phyloP scores from a whole-genome alignment of 163 green algal species.

The Scenedesmus sp. region DNA sequence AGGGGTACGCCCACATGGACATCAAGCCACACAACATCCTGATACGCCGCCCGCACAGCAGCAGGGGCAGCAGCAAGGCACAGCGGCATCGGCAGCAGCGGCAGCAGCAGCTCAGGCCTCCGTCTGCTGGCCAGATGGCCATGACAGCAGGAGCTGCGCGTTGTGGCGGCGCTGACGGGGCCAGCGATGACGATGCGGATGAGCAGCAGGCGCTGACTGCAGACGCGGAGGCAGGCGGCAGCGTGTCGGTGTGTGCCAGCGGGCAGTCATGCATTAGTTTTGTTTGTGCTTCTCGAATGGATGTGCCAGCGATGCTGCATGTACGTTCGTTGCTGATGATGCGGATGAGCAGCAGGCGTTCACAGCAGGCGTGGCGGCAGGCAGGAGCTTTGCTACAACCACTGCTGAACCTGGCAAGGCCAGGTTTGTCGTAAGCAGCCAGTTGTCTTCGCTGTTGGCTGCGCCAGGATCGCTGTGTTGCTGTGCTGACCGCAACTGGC shows the following conservation, averaged over 20 bases:
- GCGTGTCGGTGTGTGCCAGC: no score
- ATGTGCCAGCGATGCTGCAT: no score
- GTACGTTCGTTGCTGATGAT: no score
- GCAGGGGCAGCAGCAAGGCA: neutral
- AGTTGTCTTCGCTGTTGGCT: no score
- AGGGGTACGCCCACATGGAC: constrained; percentile 81
- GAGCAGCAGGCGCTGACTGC: neutral
- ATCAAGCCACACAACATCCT: constrained; percentile 93
- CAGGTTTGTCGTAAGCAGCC: no score
- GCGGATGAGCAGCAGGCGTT: no score
- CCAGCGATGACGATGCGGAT: neutral
- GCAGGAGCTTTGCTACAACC: neutral
- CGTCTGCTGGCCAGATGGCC: neutral
- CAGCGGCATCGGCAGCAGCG: constrained; percentile 30
- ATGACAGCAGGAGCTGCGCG: neutral
- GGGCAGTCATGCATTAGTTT: neutral
- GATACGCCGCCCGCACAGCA: neutral
- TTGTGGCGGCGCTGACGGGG: neutral
- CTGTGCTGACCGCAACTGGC: no score
- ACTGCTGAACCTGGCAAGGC: no score
- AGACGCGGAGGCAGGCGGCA: constrained; percentile 8
- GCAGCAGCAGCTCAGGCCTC: neutral
- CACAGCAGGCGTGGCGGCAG: no score
- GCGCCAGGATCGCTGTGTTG: neutral
- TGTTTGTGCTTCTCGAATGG: no score